Base-by-base conservation (phyloP, 306 rosid genomes). In the Rubus idaeus region DNA sequence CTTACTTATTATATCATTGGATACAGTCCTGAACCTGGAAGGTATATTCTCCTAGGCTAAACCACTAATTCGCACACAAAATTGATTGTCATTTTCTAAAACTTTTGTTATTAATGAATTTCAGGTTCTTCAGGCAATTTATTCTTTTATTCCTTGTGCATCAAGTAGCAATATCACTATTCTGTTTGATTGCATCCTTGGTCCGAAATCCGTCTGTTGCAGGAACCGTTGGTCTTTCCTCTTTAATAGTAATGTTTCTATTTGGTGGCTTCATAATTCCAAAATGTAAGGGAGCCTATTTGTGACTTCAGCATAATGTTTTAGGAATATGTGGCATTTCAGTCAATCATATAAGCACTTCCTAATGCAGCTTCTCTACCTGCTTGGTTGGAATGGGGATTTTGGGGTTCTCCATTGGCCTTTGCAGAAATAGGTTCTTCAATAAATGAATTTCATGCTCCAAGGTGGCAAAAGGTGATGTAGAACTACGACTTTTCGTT, bases 381-480 rank as follows among this genome's bases (percentile, higher is more conserved):
- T 35, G 50, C 78, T 75, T 88, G 84, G 88, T 72, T 88, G 83
- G 75, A 75, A 50, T 88, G 92, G 92, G 90, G 84, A 40, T 88
- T 86, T 74, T 88, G 92, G 92, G 17, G 86, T 84, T 88, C 88
- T 82, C 92, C 92, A 60, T 46, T 88, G 77, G n/a, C 92, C 53
- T 88, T 78, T 68, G 92, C 86, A 78, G 88, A 84, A 77, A 82
- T 88, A 50, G 83, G 83, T 14, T 35, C 72, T 62, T 73, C 90
- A 6, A 72, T 78, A 47, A 88, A 84, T 49, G 90, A 88, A 68
- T 86, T 86, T 65, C 92, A 63, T 53, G 88, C 92, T 70, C 90
- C 92, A 65, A 79, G 90, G 78, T 88, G 92, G 92, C 73, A 77
- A 37, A 84, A 88, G 92, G 92, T 77, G 46, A 44, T 56, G 65